These are phyloP conservation scores for Aspergillus fructus DNA, from an alignment of 2,329 filamentous ascomycete genomes.

Conservation along the genomic window DNA sequence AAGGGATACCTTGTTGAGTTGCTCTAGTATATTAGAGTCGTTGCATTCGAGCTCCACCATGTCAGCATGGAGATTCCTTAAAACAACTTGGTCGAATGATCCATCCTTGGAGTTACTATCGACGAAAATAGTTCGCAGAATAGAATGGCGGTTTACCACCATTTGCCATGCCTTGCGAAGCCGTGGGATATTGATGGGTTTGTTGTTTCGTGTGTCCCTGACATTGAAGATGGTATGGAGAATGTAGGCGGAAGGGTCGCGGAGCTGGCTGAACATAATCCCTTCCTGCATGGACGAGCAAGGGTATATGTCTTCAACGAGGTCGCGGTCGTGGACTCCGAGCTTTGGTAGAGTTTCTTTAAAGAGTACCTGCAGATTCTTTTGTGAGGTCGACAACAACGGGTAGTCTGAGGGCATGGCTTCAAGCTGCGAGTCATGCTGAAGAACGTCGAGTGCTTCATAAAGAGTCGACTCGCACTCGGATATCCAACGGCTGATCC, in stretches of 20 bases:
- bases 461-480: conserved; percentile 40
- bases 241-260: conserved; percentile 36
- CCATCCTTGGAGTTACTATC: conserved; percentile 34
- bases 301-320: conserved; percentile 37
- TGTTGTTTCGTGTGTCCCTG: conserved; percentile 35
- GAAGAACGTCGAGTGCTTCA: conserved; percentile 30
- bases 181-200: conserved; percentile 26
- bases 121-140: conserved; percentile 36
- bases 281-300: conserved; percentile 40
- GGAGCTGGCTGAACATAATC: conserved; percentile 38
- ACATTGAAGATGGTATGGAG: conserved; percentile 35
- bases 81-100: conserved; percentile 39
- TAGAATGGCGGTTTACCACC: conserved; percentile 33
- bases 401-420: conserved; percentile 45
- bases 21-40: conserved; percentile 27
- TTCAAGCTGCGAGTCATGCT: conserved; percentile 25
- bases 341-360: conserved; percentile 35
- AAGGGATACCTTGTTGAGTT: conserved; percentile 28
- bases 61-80: conserved; percentile 32
- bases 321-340: conserved; percentile 29
- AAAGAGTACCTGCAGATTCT: conserved; percentile 37
- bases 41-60: conserved; percentile 31
- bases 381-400: conserved; percentile 44
- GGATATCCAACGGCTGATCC: conserved; percentile 45
- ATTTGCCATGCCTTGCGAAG: conserved; percentile 35